These are phyloP conservation scores for Friedmanniomyces endolithicus DNA, from an alignment of 495 filamentous ascomycete genomes.

Conservation along the genomic window DNA sequence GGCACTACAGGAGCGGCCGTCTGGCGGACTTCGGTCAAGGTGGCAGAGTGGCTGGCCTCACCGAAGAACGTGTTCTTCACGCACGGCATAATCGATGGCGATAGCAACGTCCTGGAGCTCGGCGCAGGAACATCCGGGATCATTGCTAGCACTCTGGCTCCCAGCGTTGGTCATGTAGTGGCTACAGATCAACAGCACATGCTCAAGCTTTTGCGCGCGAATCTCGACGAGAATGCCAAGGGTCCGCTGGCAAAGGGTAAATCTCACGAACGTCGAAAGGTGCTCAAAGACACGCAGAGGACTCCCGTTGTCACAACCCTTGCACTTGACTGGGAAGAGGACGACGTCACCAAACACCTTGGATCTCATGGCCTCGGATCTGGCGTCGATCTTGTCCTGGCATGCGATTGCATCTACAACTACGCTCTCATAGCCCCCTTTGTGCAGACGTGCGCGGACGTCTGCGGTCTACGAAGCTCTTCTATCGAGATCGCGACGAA, in stretches of 20 bases:
- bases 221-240: conserved; percentile 51
- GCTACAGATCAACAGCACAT: conserved; percentile 88
- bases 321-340: conserved; percentile 57
- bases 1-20: conserved; percentile 83
- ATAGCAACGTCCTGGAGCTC: conserved; percentile 61
- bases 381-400: conserved; percentile 34
- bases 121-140: conserved; percentile 78
- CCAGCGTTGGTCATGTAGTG: conserved; percentile 51
- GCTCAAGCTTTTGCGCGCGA: conserved; percentile 56
- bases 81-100: conserved; percentile 38
- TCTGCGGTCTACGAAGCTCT: conserved; percentile 45
- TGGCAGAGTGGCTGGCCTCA: conserved; percentile 68
- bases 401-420: conserved; percentile 36
- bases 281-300: background rate
- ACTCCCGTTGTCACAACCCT: conserved; percentile 32
- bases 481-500: background rate
- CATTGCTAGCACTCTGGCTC: conserved; percentile 52
- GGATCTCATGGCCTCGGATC: conserved; percentile 1
- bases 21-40: conserved; percentile 83
- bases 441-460: conserved; percentile 71
- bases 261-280: background rate
- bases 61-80: conserved; percentile 53
- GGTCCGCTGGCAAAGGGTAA: background rate
- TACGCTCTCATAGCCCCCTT: conserved; percentile 58
- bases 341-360: conserved; percentile 6